A percentile compares a stretch with the other conserved stretches of the same genome.
phyloP scores from a whole-genome alignment of 768 basidiomycete genomes.

The Cystofilobasidium ferigula region DNA sequence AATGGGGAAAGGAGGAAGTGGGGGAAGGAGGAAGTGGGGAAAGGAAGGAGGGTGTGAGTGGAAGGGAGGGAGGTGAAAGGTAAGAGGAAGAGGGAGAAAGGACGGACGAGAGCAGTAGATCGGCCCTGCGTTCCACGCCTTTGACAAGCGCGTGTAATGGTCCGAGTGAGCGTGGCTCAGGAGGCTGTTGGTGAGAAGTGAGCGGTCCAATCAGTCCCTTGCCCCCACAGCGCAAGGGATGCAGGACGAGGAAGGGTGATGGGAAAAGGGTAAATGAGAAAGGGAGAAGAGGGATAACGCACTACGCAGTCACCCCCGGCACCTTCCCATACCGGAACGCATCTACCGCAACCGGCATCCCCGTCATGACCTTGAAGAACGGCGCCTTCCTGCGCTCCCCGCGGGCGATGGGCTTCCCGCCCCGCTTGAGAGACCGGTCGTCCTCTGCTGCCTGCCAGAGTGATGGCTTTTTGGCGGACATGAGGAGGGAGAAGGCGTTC shows the following conservation, averaged over 20 bases:
- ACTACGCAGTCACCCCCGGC: constrained; percentile 84
- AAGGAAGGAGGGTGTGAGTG: not conserved
- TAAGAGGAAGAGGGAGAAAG: not conserved
- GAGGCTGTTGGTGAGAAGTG: not conserved
- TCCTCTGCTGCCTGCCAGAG: constrained; percentile 64
- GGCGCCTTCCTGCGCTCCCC: constrained; percentile 61
- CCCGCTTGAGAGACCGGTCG: constrained; percentile 36
- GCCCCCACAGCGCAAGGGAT: not conserved
- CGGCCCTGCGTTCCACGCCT: constrained; percentile 77
- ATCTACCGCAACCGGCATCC: constrained; percentile 97
- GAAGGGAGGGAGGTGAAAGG: not conserved
- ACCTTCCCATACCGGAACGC: constrained; percentile 91
- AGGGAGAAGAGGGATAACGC: constrained; percentile 31
- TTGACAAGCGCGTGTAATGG: constrained; percentile 84
- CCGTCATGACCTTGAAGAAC: constrained; percentile 86
- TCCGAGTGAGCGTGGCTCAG: constrained; percentile 66
- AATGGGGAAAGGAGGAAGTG: no score
- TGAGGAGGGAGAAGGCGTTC: constrained; percentile 67
- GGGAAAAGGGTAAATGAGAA: not conserved
- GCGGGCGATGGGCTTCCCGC: constrained; percentile 28
- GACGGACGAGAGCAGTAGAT: constrained; percentile 75
- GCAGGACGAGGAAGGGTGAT: no score
- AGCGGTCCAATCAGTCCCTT: not conserved
- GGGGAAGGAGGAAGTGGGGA: no score
- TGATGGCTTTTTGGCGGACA: constrained; percentile 71